Evolutionary conservation across 805 yeast species (phyloP).

Genomic region (Metschnikowia continentalis): DNA sequence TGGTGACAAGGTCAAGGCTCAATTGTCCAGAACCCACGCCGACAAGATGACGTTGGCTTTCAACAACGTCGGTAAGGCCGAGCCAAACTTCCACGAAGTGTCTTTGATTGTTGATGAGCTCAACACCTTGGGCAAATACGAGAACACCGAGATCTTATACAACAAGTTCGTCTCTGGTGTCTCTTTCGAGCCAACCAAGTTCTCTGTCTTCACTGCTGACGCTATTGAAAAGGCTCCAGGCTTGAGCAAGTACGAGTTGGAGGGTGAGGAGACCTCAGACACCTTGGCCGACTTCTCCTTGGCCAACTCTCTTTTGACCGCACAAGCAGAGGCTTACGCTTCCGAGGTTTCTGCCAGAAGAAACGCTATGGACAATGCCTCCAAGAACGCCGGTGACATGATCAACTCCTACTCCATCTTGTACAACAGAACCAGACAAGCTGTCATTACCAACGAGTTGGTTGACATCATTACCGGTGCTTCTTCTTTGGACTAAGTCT

Average conservation of each 20-base stretch:
- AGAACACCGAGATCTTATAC: constrained; percentile 75
- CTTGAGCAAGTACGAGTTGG: constrained; percentile 74
- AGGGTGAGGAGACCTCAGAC: constrained; percentile 61
- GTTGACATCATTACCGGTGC: constrained; percentile 99
- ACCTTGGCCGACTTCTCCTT: constrained; percentile 81
- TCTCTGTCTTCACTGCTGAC: constrained; percentile 62
- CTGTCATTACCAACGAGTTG: constrained; percentile 66
- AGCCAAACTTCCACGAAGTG: constrained; percentile 90
- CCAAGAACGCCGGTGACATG: constrained; percentile 99
- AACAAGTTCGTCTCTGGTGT: constrained; percentile 86
- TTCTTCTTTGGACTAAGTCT: constrained; percentile 80
- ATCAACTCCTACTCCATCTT: constrained; percentile 92
- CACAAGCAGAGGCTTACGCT: constrained; percentile 97
- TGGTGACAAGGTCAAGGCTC: constrained; percentile 93
- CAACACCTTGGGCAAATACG: constrained; percentile 62
- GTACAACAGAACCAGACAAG: constrained; percentile 72
- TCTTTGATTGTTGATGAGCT: constrained; percentile 86
- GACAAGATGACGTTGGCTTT: constrained; percentile 68
- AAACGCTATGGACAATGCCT: constrained; percentile 99
- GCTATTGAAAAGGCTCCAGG: constrained; percentile 83
- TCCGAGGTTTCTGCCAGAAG: constrained; percentile 98
- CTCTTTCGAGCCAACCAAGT: constrained; percentile 77
- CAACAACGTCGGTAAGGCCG: constrained; percentile 93
- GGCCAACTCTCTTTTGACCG: constrained; percentile 85
- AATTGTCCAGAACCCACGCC: constrained; percentile 78